Evolutionary conservation across 2,329 filamentous ascomycete genomes (phyloP), one percentile per base, ranked within the genome.

Genomic region (Fusarium robinianum): DNA sequence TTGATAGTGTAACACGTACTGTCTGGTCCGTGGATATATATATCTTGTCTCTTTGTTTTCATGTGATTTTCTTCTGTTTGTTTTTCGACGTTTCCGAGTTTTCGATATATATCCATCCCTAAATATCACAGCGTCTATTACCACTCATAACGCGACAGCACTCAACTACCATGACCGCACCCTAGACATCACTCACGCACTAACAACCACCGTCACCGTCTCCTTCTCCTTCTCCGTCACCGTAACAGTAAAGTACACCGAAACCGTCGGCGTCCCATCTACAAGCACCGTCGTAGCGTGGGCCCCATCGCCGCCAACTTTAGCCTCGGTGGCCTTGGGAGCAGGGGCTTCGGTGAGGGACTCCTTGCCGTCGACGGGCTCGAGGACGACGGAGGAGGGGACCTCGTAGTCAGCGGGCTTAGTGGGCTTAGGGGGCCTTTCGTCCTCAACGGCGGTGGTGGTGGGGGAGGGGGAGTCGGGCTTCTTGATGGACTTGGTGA

Each of bases 181-280:
- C 18, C 31, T 18, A 33, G 26, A 36, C 24, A 21, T n/a, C 26
- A 11, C n/a, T 57, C 31, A 61, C 11, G 57, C 59, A 37, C 59
- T 62, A 19, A 63, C 49, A 8, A 67, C 61, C 12, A 67, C 47
- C 5, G 66, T 70, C 7, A 65, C 61, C 6, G 63, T 68, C 54
- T 63, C 54, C 26, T 45, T 55, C 39, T 56, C 46, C 31, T 50
- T 64, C 41, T 66, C 55, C 14, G 67, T 69, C 17, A 66, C 61
- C 5, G 70, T 72, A 3, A 71, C 64, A 5, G 69, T 70, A 18
- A 69, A 56, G 45, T 58, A 66, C 8, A 70, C 53, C 1, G 67
- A 68, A 22, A 70, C 64, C 8, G 67, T 69, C 3, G 64, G 62
- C n/a, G 60, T 61, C 4, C 66, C 66, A 21, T 62, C 54, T 14